Conservation (phyloP, 169 alveolate species). For the Plasmodium fragile region DNA sequence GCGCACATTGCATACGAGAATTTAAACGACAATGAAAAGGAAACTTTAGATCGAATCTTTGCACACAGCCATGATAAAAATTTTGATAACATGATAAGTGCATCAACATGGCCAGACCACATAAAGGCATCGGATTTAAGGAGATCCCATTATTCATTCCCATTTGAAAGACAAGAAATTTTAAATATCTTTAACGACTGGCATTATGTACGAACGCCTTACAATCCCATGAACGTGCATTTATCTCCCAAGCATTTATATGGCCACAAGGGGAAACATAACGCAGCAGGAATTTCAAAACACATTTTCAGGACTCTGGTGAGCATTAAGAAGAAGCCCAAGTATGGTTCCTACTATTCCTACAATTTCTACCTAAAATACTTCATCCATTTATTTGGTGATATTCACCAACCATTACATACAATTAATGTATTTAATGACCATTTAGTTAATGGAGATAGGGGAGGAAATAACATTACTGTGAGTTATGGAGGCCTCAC, state of each 20-base stretch:
- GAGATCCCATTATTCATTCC: background rate
- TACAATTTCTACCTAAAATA: slow-evolving; percentile 78
- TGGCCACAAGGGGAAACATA: slow-evolving; percentile 47
- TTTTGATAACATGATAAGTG: slow-evolving; percentile 3
- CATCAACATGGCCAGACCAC: slow-evolving; percentile 46
- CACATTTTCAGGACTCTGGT: slow-evolving; percentile 19
- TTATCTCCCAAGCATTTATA: slow-evolving; percentile 1
- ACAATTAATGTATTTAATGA: slow-evolving; percentile 65
- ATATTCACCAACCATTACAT: slow-evolving; percentile 91
- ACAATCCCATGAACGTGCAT: slow-evolving; percentile 5
- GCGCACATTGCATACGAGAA: slow-evolving; percentile 12
- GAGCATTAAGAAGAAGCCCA: background rate
- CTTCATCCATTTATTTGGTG: slow-evolving; percentile 88
- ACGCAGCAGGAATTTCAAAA: slow-evolving; percentile 28
- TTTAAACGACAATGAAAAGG: slow-evolving; percentile 12
- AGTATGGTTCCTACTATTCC: slow-evolving; percentile 38
- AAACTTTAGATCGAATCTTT: slow-evolving; percentile 9
- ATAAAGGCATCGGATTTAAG: background rate
- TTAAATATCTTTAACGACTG: slow-evolving; percentile 57
- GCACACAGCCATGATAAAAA: background rate
- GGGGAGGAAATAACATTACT: slow-evolving; percentile 81
- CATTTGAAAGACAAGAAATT: slow-evolving; percentile 10
- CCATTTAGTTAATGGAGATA: slow-evolving; percentile 85
- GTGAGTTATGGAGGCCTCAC: background rate
- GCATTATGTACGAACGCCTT: slow-evolving; percentile 27